These are phyloP conservation scores for Fusarium sp. DNA, from an alignment of 2,329 filamentous ascomycete species.

Conservation along the genomic window DNA sequence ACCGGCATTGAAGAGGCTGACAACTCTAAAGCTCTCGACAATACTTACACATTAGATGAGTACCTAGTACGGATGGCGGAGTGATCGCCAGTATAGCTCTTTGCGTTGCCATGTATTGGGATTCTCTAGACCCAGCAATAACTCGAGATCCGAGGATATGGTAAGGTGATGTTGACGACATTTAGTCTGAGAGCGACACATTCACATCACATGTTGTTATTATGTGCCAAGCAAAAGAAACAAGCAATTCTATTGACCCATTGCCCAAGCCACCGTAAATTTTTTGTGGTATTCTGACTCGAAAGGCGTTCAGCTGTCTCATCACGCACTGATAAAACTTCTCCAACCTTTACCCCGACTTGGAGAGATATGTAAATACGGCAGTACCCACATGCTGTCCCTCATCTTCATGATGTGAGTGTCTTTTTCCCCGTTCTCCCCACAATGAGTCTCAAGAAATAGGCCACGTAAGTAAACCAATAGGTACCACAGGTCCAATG, in stretches of 20 bases:
- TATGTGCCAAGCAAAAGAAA: constrained; percentile 9
- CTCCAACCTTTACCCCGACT: constrained; percentile 32
- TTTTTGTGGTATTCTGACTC: neutral
- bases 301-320: neutral
- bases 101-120: neutral
- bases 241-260: constrained; percentile 15
- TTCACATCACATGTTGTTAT: neutral
- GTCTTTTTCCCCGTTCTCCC: neutral
- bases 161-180: constrained; percentile 7
- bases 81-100: neutral
- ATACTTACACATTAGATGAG: neutral
- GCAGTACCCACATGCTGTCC: constrained; percentile 17
- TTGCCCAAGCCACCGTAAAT: constrained; percentile 14
- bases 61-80: neutral
- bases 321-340: neutral
- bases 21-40: neutral
- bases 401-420: constrained; percentile 7
- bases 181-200: neutral
- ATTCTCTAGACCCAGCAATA: neutral
- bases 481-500: neutral
- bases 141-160: neutral
- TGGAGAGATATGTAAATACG: constrained; percentile 1
- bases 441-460: constrained; percentile 5
- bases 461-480: neutral
- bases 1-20: neutral